phyloP scores from a whole-genome alignment of 2,329 filamentous ascomycete species.

The Ophiocordyceps camponoti-floridani region DNA sequence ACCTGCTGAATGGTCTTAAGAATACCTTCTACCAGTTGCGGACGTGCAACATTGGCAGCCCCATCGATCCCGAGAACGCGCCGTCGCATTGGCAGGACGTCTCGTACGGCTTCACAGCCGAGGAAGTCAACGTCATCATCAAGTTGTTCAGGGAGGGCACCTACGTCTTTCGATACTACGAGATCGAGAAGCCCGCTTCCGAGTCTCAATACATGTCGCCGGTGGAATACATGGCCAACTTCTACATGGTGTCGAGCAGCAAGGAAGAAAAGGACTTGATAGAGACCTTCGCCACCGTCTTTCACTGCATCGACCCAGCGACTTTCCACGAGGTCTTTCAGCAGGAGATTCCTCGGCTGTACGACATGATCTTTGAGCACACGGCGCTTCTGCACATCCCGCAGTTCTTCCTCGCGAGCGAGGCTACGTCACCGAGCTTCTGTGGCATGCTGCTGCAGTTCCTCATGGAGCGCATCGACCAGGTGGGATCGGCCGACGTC shows the following conservation, averaged over 20 bases:
- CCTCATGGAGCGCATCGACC: slow-evolving; percentile 88
- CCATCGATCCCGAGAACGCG: slow-evolving; percentile 59
- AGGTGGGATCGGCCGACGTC: slow-evolving; percentile 82
- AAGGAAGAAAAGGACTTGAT: slow-evolving; percentile 96
- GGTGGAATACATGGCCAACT: slow-evolving; percentile 83
- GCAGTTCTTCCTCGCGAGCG: slow-evolving; percentile 96
- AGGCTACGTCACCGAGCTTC: slow-evolving; percentile 93
- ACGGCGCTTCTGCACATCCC: slow-evolving; percentile 85
- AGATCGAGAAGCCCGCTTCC: slow-evolving; percentile 59
- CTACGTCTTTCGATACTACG: slow-evolving; percentile 93
- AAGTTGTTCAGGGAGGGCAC: slow-evolving; percentile 96
- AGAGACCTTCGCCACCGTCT: slow-evolving; percentile 94
- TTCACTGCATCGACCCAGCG: slow-evolving; percentile 94
- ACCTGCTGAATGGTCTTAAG: slow-evolving; percentile 86
- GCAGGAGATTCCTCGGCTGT: slow-evolving; percentile 88
- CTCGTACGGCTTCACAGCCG: slow-evolving; percentile 88
- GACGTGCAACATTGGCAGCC: slow-evolving; percentile 60
- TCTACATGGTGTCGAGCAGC: slow-evolving; percentile 83
- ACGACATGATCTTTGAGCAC: slow-evolving; percentile 96
- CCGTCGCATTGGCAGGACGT: slow-evolving; percentile 90
- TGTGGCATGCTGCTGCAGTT: slow-evolving; percentile 97
- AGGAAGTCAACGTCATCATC: slow-evolving; percentile 90
- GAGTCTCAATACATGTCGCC: slow-evolving; percentile 64
- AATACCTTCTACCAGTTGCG: slow-evolving; percentile 92
- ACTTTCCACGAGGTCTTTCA: slow-evolving; percentile 98